Conservation (phyloP, 179 eudicot species). For the Beta macrorhiza region DNA sequence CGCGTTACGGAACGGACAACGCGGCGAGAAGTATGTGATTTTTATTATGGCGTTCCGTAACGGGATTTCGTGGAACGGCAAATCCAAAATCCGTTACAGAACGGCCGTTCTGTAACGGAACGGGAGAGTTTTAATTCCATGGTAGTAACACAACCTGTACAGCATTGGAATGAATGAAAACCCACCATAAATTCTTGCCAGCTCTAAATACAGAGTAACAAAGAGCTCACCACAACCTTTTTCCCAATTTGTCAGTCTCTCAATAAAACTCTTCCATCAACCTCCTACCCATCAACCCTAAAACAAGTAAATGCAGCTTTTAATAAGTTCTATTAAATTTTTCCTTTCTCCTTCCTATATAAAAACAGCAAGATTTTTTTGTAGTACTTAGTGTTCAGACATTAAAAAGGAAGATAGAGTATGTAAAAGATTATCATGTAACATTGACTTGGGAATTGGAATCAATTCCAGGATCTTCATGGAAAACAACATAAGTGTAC, state of each 20-base stretch:
- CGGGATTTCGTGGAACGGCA: no score
- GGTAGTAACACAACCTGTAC: constrained; percentile 27
- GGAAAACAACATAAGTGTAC: constrained; percentile 15
- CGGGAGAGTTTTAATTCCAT: no score
- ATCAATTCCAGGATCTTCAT: constrained; percentile 20
- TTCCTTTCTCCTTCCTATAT: neutral
- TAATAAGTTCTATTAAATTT: constrained; percentile 16
- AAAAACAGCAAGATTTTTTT: neutral
- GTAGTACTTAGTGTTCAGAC: constrained; percentile 11
- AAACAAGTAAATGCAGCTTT: constrained; percentile 35
- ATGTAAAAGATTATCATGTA: neutral
- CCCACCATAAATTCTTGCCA: constrained; percentile 35
- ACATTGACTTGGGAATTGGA: constrained; percentile 20
- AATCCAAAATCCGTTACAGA: no score
- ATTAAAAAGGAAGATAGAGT: neutral
- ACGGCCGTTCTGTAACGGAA: no score
- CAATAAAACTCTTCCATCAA: constrained; percentile 7
- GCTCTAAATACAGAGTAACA: neutral
- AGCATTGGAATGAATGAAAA: constrained; percentile 23
- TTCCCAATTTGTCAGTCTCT: no score
- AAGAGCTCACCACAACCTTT: no score
- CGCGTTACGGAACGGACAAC: no score
- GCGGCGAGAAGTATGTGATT: no score
- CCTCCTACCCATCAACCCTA: constrained; percentile 10
- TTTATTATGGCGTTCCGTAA: no score